Evolutionary conservation across 1,139 yeast species (phyloP).

Genomic region (Yamadazyma conglobata): DNA sequence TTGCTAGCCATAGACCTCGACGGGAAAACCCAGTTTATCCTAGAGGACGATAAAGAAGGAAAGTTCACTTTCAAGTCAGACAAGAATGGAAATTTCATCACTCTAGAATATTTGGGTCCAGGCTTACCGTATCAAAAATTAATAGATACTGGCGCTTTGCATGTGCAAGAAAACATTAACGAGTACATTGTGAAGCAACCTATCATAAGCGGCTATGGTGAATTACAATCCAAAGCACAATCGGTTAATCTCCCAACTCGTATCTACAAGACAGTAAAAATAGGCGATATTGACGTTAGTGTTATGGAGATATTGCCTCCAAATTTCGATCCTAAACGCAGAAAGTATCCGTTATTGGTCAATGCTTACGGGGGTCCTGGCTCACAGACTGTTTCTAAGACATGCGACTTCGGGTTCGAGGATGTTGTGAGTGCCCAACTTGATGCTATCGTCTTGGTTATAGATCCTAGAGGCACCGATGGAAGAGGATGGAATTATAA

Average conservation of each 20-base stretch:
- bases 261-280: conserved; percentile 43
- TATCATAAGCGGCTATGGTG: conserved; percentile 7
- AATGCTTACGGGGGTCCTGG: conserved; percentile 96
- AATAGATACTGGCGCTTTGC: conserved; percentile 40
- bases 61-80: conserved; percentile 44
- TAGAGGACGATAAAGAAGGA: conserved; percentile 26
- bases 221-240: conserved; percentile 13
- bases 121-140: conserved; percentile 61
- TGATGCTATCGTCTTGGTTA: conserved; percentile 71
- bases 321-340: conserved; percentile 48
- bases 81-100: conserved; percentile 50
- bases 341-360: conserved; percentile 75
- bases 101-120: conserved; percentile 62
- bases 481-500: conserved; percentile 79
- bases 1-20: conserved; percentile 25
- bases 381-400: conserved; percentile 63
- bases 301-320: conserved; percentile 76
- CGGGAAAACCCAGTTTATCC: conserved; percentile 17
- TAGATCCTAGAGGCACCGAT: conserved; percentile 96
- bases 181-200: conserved; percentile 8
- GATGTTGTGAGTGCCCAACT: conserved; percentile 65
- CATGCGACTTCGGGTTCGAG: conserved; percentile 60
- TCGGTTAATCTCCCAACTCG: conserved; percentile 55
- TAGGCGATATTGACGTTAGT: conserved; percentile 53
- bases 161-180: conserved; percentile 16